phyloP scores from a whole-genome alignment of 1,139 yeast species.

The Torulaspora pretoriensis region DNA sequence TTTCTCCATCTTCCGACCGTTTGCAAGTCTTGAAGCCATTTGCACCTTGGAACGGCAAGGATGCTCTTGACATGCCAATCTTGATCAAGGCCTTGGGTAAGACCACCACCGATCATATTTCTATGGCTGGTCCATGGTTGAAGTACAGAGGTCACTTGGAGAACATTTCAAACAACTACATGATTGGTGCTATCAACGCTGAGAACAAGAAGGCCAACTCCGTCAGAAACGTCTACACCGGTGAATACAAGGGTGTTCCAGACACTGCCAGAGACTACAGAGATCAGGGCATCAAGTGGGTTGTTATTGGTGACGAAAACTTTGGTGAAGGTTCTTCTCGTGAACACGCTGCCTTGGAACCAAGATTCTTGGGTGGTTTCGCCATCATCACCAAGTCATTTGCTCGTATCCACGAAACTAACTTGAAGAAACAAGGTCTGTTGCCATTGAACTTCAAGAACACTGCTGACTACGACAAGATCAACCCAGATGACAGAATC shows the following conservation, averaged over 20 bases:
- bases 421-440: constrained; percentile 96
- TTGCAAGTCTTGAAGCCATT: constrained; percentile 89
- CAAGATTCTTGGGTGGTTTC: constrained; percentile 98
- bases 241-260: constrained; percentile 93
- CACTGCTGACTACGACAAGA: constrained; percentile 89
- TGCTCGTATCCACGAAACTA: constrained; percentile 95
- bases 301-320: constrained; percentile 98
- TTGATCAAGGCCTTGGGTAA: constrained; percentile 96
- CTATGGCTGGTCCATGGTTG: constrained; percentile 99
- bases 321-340: constrained; percentile 99
- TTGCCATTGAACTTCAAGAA: constrained; percentile 92
- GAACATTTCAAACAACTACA: constrained; percentile 97
- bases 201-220: constrained; percentile 95
- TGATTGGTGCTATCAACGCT: constrained; percentile 98
- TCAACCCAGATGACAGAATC: constrained; percentile 83
- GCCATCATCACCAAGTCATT: constrained; percentile 96
- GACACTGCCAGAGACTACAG: constrained; percentile 94
- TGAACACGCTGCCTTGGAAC: constrained; percentile 99
- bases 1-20: constrained; percentile 83
- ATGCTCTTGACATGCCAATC: constrained; percentile 82
- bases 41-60: constrained; percentile 94
- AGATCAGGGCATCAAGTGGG: constrained; percentile 90
- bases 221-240: constrained; percentile 85
- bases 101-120: constrained; percentile 98
- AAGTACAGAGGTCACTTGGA: constrained; percentile 99